Base-by-base conservation (phyloP, 2,329 filamentous ascomycete genomes). In the Elsinoe ampelina region DNA sequence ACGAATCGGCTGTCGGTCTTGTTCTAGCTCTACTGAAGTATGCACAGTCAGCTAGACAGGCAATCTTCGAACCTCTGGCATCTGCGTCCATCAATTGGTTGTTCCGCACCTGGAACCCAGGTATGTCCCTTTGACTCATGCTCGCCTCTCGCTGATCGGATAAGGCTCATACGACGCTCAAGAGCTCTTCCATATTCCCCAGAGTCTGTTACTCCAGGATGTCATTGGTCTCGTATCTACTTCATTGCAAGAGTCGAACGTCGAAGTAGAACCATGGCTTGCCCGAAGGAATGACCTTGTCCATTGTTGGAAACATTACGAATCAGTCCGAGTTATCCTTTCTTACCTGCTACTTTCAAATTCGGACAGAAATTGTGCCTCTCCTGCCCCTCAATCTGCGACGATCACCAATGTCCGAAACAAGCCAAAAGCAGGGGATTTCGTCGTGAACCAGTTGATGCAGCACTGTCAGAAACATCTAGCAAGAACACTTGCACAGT, bases 11-110 rank as follows among this genome's bases (percentile, higher is more conserved):
- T 2, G 74, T 92, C 15, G 75, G 78, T 2, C 70, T 98, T 39
- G 88, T 95, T 81, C 75, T 80, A 13, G 80, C 80, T 56, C 70
- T 95, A 41, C 75, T 93, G 35, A 79, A 83, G 57, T 73, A 83
- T 39, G 81, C 83, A 54, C 83, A 86, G 62, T 77, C 80, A 26
- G 80, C 85, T 63, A 82, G 86, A 43, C 86, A 88, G 1, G 84
- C 81, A 58, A 80, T 81, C 35, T 87, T 81, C 61, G 80, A 84
- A 62, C 76, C 77, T 38, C 86, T 84, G 2, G 84, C 82, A 36
- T 86, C 83, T 61, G 82, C 87, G 63, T 79, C 93, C 35, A 80
- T 93, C 57, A 79, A 83, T 63, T 98, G 93, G 93, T 70, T 93
- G 1, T 84, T 90, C 63, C 80, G 83, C 34, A 85, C 80, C 64